Base-by-base conservation (phyloP, 441 rosid genomes). In the Cnidoscolus chayamansa region DNA sequence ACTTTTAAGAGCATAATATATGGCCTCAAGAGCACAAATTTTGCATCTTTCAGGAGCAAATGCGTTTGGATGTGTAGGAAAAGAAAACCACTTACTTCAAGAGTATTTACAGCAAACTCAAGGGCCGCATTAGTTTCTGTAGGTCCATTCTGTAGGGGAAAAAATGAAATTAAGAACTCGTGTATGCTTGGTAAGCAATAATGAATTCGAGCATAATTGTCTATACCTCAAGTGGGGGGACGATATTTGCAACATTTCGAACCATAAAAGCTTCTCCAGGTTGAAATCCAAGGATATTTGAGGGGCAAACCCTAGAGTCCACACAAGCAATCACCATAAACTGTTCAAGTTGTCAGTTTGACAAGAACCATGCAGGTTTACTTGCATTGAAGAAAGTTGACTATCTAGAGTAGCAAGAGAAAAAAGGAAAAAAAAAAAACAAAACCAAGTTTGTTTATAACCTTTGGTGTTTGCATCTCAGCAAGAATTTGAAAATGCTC, bases 281-380 rank as follows among this genome's bases (percentile, higher is more conserved):
- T 86, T 89, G 88, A 80, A 92, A 91, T 81, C 99, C 99, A 54
- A 94, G 84, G 72, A 91, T 75, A 65, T 81, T 86, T 45, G 98
- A 89, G 67, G 99, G 99, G 78, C 99, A 95, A 57, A 92, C 98
- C 75, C 98, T 89, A 11, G 99, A 95, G 79, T 95, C 99, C 63
- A 88, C 99, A 84, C 99, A 94, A 79, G 94, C 94, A 81, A 92
- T 86, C 88, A 90, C 97, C 93, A 89, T 84, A 80, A 91, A 92
- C 99, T 92, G 91, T 86, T 73, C 77, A 76, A 72, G 77, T 72
- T 56, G 68, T 64, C 70, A 73, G 63, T 63, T 70, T 71, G 73
- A 53, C 56, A 74, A 66, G 54, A 65, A 67, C 49, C 6, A 66
- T 12, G 58, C 3, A 35, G 7, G 13, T 25, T 35, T 56, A 13